These are phyloP conservation scores for Rosa multiflora DNA, from an alignment of 306 rosid species.

Conservation along the genomic window DNA sequence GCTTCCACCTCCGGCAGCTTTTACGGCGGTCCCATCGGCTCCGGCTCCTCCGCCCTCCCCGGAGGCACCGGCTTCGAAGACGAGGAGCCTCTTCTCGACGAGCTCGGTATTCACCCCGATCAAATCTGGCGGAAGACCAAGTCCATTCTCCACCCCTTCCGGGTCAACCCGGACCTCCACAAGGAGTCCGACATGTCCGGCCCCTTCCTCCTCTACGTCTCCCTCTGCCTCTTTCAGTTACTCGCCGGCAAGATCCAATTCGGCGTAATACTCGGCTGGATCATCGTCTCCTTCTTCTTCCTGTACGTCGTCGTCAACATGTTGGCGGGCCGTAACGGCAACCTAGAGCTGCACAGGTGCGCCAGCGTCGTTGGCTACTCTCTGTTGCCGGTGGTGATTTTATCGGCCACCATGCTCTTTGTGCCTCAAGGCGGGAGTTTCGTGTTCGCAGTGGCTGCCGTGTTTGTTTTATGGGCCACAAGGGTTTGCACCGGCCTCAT, in stretches of 20 bases:
- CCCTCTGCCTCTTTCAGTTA: slow-evolving; percentile 76
- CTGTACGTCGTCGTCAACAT: slow-evolving; percentile 86
- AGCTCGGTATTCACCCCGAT: slow-evolving; percentile 96
- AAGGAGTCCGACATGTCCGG: slow-evolving; percentile 88
- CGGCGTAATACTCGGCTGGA: slow-evolving; percentile 94
- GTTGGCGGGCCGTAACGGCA: slow-evolving; percentile 88
- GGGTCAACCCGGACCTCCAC: slow-evolving; percentile 63
- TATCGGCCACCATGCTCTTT: slow-evolving; percentile 70
- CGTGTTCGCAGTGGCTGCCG: slow-evolving; percentile 48
- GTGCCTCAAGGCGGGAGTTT: slow-evolving; percentile 61
- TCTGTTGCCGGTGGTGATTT: slow-evolving; percentile 79
- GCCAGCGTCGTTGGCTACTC: slow-evolving; percentile 90
- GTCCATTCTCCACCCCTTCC: slow-evolving; percentile 77
- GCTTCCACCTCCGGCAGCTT: slow-evolving; percentile 58
- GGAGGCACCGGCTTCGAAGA: slow-evolving; percentile 59
- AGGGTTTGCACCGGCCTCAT: slow-evolving; percentile 75
- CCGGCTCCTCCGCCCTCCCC: slow-evolving; percentile 30
- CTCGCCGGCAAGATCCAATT: slow-evolving; percentile 95
- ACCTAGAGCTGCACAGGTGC: slow-evolving; percentile 82
- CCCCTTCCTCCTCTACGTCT: slow-evolving; percentile 83
- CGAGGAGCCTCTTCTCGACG: slow-evolving; percentile 93
- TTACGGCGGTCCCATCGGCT: slow-evolving; percentile 50
- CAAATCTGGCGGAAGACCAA: slow-evolving; percentile 88
- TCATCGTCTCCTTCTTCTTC: slow-evolving; percentile 81
- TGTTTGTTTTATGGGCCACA: slow-evolving; percentile 86